A percentile compares a stretch with the other conserved stretches of the same genome.
Evolutionary conservation across 306 rosid genomes (phyloP).

Genomic region (Quercus cerris): DNA sequence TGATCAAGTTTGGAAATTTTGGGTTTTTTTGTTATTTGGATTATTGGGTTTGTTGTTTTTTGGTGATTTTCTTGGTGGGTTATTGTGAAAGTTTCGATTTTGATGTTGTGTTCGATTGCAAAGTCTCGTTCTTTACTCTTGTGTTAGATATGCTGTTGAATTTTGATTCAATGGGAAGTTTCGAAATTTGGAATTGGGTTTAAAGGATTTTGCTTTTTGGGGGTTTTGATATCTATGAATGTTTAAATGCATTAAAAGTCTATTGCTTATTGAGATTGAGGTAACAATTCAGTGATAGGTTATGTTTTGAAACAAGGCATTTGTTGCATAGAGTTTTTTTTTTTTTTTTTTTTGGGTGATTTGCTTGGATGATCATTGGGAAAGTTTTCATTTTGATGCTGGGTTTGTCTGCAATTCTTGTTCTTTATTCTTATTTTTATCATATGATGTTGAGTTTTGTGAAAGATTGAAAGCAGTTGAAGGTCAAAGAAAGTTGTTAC

Average conservation of each 20-base stretch:
- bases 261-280: background rate
- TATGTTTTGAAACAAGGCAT: background rate
- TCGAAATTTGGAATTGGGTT: background rate
- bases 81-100: background rate
- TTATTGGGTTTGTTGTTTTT: background rate
- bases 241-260: background rate
- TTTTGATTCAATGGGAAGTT: background rate
- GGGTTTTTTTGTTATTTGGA: background rate
- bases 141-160: background rate
- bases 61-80: background rate
- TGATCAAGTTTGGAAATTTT: background rate
- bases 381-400: no score
- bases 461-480: no score
- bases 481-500: no score
- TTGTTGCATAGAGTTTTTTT: background rate
- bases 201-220: background rate
- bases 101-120: background rate
- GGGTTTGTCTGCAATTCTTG: no score
- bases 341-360: no score
- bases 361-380: no score
- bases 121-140: background rate
- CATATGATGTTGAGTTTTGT: no score
- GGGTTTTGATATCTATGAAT: background rate
- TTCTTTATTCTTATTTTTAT: no score
- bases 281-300: background rate